A percentile compares a stretch with the other conserved stretches of the same genome.
Conservation (phyloP, 2,329 filamentous ascomycete genomes). For the Colletotrichum tropicale region DNA sequence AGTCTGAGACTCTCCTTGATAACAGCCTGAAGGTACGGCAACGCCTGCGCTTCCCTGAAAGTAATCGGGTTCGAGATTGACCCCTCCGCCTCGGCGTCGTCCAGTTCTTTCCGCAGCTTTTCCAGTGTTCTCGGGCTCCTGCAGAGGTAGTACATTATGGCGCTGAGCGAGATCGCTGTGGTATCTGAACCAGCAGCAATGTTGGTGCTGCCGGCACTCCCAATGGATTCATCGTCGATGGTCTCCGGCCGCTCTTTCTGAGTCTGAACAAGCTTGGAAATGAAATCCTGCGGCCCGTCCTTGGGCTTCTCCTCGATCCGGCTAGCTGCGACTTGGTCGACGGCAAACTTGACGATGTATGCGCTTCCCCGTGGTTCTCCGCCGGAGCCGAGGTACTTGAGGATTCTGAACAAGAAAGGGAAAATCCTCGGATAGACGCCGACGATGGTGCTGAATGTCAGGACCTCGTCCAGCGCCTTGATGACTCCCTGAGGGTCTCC, state of each 20-base stretch:
- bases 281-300: not conserved
- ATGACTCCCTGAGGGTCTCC: constrained; percentile 49
- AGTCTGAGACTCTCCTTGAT: constrained; percentile 58
- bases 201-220: constrained; percentile 14
- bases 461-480: constrained; percentile 35
- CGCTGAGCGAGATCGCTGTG: constrained; percentile 34
- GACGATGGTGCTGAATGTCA: constrained; percentile 37
- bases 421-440: constrained; percentile 27
- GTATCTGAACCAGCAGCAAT: constrained; percentile 40
- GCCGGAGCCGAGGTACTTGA: not conserved
- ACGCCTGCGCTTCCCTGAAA: constrained; percentile 30
- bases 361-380: not conserved
- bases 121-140: constrained; percentile 28
- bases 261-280: not conserved
- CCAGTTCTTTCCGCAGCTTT: constrained; percentile 42
- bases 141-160: constrained; percentile 32
- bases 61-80: constrained; percentile 16
- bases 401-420: not conserved
- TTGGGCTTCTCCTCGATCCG: not conserved
- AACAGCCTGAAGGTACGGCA: constrained; percentile 54
- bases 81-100: constrained; percentile 17
- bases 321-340: not conserved
- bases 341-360: not conserved
- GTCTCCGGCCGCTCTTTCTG: constrained; percentile 32
- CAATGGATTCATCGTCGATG: constrained; percentile 35